These are phyloP conservation scores for Endoconidiophora laricicola DNA, from an alignment of 2,329 filamentous ascomycete genomes.

Conservation along the genomic window DNA sequence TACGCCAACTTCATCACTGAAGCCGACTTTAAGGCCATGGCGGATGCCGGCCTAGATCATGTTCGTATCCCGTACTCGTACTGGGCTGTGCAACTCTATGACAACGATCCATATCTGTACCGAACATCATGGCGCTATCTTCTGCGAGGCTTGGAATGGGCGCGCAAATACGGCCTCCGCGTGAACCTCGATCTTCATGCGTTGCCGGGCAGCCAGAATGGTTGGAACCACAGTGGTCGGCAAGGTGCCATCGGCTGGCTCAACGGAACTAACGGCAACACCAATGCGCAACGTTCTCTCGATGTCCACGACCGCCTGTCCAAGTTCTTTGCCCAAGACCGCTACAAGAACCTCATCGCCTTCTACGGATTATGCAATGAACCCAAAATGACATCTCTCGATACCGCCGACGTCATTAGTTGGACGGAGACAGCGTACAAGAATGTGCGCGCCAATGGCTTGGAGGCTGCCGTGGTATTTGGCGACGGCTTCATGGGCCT, in stretches of 20 bases:
- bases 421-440: constrained; percentile 67
- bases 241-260: constrained; percentile 74
- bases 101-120: constrained; percentile 72
- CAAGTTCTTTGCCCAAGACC: constrained; percentile 80
- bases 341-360: constrained; percentile 79
- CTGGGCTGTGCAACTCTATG: constrained; percentile 80
- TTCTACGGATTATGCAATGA: constrained; percentile 95
- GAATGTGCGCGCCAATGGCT: constrained; percentile 59
- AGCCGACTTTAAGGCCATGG: constrained; percentile 68
- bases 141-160: constrained; percentile 82
- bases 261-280: constrained; percentile 67
- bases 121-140: constrained; percentile 87
- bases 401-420: constrained; percentile 46
- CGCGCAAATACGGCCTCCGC: constrained; percentile 75
- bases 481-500: constrained; percentile 92
- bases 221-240: constrained; percentile 89
- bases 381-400: constrained; percentile 66
- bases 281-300: constrained; percentile 66
- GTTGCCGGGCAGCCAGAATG: constrained; percentile 87
- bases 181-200: constrained; percentile 88
- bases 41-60: constrained; percentile 78
- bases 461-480: constrained; percentile 60
- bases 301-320: constrained; percentile 78
- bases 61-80: constrained; percentile 93
- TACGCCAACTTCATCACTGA: constrained; percentile 82